Conservation (phyloP, 1,284 basidiomycete genomes). For the Thecaphora frezii region DNA sequence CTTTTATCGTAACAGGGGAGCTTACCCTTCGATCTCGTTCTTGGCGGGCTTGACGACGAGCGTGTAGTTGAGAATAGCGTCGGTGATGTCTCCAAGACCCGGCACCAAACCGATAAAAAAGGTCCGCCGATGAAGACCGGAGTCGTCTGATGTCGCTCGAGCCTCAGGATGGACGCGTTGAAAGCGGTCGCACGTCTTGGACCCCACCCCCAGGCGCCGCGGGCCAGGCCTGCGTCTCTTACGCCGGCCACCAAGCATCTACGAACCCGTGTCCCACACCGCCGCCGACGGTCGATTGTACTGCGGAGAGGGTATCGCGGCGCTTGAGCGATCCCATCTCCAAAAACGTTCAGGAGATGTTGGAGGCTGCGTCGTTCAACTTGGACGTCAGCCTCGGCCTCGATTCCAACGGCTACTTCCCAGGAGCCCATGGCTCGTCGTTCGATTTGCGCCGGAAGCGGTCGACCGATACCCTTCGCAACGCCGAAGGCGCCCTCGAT, state of each 20-base stretch:
- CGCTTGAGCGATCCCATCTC: neutral
- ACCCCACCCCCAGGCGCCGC: too few species aligned
- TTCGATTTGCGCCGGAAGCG: conserved; percentile 5
- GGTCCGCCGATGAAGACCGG: neutral
- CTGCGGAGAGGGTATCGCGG: neutral
- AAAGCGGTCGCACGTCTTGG: neutral
- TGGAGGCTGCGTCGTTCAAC: neutral
- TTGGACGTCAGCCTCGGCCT: neutral
- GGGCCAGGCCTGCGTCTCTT: too few species aligned
- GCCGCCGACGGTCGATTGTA: too few species aligned
- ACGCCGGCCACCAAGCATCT: too few species aligned
- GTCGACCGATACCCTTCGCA: conserved; percentile 38
- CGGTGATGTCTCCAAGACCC: conserved; percentile 70
- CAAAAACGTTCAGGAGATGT: neutral
- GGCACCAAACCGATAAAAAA: conserved; percentile 69
- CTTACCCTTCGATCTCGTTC: conserved; percentile 66
- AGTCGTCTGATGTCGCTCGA: neutral
- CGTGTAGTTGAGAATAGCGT: conserved; percentile 71
- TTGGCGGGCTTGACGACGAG: conserved; percentile 77
- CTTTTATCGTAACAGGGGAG: too few species aligned
- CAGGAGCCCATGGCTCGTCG: neutral
- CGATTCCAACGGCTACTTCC: neutral
- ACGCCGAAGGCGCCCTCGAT: conserved; percentile 9
- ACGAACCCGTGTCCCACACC: neutral
- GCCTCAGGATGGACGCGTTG: too few species aligned